Conservation (phyloP, 768 basidiomycete genomes). For the Macrolepiota fuliginosa region DNA sequence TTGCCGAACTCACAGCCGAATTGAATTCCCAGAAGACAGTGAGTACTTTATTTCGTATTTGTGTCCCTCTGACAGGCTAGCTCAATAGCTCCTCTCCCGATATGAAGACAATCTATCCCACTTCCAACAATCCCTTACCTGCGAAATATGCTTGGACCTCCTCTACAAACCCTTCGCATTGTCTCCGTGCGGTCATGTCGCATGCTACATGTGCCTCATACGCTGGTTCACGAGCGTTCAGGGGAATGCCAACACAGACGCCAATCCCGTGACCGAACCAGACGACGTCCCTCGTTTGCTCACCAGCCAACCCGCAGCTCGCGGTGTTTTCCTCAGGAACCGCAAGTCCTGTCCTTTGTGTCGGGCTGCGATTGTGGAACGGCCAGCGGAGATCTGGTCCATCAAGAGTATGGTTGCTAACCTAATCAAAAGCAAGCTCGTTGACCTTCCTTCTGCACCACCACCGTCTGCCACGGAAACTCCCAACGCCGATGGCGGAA, state of each 20-base stretch:
- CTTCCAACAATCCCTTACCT: conserved; percentile 64
- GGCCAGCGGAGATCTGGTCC: conserved; percentile 71
- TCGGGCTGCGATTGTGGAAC: conserved; percentile 52
- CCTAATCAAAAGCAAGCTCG: conserved; percentile 53
- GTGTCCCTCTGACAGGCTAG: background rate
- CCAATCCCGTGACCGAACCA: conserved; percentile 23
- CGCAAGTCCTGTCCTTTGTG: conserved; percentile 76
- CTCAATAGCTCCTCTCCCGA: conserved; percentile 42
- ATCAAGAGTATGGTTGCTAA: conserved; percentile 63
- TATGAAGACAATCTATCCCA: conserved; percentile 54
- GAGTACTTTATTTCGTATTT: conserved; percentile 8
- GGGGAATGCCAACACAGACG: conserved; percentile 13
- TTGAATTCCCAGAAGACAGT: conserved; percentile 8
- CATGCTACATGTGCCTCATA: conserved; percentile 70
- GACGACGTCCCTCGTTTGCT: conserved; percentile 27
- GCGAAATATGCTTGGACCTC: conserved; percentile 77
- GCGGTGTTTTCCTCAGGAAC: conserved; percentile 45
- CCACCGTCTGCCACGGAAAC: conserved; percentile 26
- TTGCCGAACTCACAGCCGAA: conserved; percentile 4
- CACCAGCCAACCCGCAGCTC: conserved; percentile 31
- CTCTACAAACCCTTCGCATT: conserved; percentile 73
- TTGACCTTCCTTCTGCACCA: conserved; percentile 26
- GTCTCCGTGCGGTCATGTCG: conserved; percentile 73
- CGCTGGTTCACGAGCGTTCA: conserved; percentile 66
- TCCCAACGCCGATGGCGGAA: conserved; percentile 17